Conservation (phyloP, 1,284 basidiomycete genomes). For the Cutaneotrichosporon spelunceum region DNA sequence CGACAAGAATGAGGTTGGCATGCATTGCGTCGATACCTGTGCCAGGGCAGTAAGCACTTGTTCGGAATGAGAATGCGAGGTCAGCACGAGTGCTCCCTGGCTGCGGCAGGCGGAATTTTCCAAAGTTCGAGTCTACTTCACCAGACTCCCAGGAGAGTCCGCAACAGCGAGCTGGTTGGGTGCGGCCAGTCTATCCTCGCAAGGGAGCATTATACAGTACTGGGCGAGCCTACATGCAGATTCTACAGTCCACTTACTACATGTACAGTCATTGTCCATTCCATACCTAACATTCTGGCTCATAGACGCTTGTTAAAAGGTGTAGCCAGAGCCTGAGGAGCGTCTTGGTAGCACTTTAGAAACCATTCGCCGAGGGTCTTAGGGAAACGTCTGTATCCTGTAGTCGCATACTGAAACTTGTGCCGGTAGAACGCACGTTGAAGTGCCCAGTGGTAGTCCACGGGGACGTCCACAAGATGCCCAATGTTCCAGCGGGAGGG, state of each 20-base stretch:
- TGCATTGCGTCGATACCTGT: no score
- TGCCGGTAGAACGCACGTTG: not conserved
- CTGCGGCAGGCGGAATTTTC: no score
- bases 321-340: not conserved
- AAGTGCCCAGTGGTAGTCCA: not conserved
- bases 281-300: not conserved
- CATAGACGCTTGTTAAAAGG: not conserved
- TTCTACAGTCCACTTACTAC: not conserved
- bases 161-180: no score
- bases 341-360: not conserved
- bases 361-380: not conserved
- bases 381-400: not conserved
- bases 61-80: no score
- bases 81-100: no score
- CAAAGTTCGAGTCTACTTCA: no score
- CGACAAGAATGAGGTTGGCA: no score
- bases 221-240: no score
- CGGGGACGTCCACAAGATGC: not conserved
- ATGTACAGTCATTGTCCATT: not conserved
- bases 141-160: no score
- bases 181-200: no score
- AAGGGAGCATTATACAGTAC: no score
- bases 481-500: not conserved
- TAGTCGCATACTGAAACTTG: not conserved
- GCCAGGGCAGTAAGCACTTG: no score